Evolutionary conservation across 768 basidiomycete genomes (phyloP), one percentile per base, ranked within the genome.

Genomic region (Lentinula boryana): DNA sequence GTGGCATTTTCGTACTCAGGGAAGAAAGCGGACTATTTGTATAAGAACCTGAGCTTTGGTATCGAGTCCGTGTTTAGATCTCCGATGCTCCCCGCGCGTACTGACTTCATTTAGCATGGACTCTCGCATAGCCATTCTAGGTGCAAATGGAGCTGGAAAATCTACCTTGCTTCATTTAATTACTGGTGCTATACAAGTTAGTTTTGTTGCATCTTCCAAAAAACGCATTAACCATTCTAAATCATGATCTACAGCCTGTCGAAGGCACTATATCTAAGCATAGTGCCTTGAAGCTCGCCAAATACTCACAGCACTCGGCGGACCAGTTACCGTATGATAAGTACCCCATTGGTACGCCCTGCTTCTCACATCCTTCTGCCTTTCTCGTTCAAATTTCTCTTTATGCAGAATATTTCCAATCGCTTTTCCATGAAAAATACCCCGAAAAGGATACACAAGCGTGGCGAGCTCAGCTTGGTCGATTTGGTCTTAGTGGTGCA

Each of bases 291-390:
- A 99, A 99, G 75, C 85, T 99, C 61, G 92, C 95, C 65, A 99
- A 98, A 75, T 99, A 99, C 81, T 94, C 91, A 5, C 97, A 99
- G 77, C 97, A 99, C 79, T 93, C 90, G 58, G 95, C 97, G 32
- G 97, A 99, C 75, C 97, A 99, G 74, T 85, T 99, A 9, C 97
- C 97, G 27, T 99, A 97, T 74, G 88, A 95, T 63, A 83, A 83
- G 70, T 79, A 85, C 27, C 95, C 97, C 3, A 84, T 60, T 41
- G 57, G 57, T 58, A 38, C 9, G 33, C 10, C 33, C 31, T 16
- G 4, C 8, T 58, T 23, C 32, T 35, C 23, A 5, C 8, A n/a
- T 15, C 13, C 35, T 21, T 15, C n/a, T 16, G 27, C 5, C 18
- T 50, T 32, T 27, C 13, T 8, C 3, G 36, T 8, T 38, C 15